Percentiles rank a stretch among this genome's conserved stretches.
Evolutionary conservation across 257 asterid genomes (phyloP).

Genomic region (Gardenia jasminoides): DNA sequence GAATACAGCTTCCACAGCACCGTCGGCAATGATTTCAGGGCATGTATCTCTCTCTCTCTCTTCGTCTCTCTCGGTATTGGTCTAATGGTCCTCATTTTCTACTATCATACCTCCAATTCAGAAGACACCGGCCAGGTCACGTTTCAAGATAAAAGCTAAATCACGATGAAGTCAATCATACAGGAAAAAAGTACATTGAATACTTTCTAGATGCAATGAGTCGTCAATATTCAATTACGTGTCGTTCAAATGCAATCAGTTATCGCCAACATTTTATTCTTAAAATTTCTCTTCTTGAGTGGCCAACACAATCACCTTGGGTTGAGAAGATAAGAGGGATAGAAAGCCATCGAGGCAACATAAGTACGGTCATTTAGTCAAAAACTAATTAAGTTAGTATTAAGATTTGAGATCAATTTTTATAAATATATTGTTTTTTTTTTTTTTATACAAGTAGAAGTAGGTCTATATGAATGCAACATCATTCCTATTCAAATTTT

Average conservation of each 20-base stretch:
- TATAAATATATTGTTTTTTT: too few relatives aligned
- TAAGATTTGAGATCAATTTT: too few relatives aligned
- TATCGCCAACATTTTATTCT: neutral
- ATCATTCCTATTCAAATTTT: too few relatives aligned
- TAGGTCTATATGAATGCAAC: too few relatives aligned
- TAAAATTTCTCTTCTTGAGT: too few relatives aligned
- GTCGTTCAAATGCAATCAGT: too few relatives aligned
- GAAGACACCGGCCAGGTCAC: neutral
- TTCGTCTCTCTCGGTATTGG: neutral
- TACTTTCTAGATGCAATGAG: too few relatives aligned
- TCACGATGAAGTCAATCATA: neutral
- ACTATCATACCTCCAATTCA: neutral
- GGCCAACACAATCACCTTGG: neutral
- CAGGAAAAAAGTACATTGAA: neutral
- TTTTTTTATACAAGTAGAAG: too few relatives aligned
- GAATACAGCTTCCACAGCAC: slow-evolving; percentile 62
- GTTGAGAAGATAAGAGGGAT: neutral
- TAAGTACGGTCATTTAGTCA: neutral
- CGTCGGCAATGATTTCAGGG: slow-evolving; percentile 82
- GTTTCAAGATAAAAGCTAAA: neutral
- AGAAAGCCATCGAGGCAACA: neutral
- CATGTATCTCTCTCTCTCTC: slow-evolving; percentile 14
- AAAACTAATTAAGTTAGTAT: neutral
- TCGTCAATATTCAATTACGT: neutral
- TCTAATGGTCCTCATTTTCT: neutral